phyloP scores from a whole-genome alignment of 257 asterid genomes.

The Fraxinus cuspidata region DNA sequence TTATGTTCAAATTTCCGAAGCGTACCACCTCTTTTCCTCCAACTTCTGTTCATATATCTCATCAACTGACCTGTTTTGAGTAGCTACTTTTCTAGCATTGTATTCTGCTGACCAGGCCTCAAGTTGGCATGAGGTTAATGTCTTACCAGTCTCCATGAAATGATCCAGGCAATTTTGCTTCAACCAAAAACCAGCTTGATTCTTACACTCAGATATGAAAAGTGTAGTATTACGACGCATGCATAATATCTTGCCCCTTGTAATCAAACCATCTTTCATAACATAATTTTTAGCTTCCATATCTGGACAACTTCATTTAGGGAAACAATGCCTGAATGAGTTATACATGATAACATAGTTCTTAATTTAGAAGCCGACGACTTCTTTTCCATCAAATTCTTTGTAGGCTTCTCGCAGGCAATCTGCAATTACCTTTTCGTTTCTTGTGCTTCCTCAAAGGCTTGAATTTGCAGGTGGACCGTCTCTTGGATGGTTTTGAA shows the following conservation, averaged over 20 bases:
- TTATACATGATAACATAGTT: slow-evolving; percentile 56
- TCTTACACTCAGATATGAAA: slow-evolving; percentile 49
- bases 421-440: slow-evolving; percentile 39
- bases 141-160: slow-evolving; percentile 53
- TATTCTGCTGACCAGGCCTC: slow-evolving; percentile 73
- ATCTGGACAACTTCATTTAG: slow-evolving; percentile 45
- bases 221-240: slow-evolving; percentile 41
- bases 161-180: slow-evolving; percentile 43
- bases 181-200: slow-evolving; percentile 41
- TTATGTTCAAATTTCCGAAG: slow-evolving; percentile 29
- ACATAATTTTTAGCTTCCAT: slow-evolving; percentile 35
- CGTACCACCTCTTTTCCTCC: slow-evolving; percentile 4
- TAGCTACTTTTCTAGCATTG: slow-evolving; percentile 37
- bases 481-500: slow-evolving; percentile 24
- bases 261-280: slow-evolving; percentile 45
- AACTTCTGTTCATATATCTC: background rate
- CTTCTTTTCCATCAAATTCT: slow-evolving; percentile 34
- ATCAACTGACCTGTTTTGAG: slow-evolving; percentile 32
- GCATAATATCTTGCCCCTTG: slow-evolving; percentile 46
- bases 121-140: slow-evolving; percentile 57
- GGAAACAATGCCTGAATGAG: slow-evolving; percentile 45
- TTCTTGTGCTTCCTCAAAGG: slow-evolving; percentile 31
- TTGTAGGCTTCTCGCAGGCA: slow-evolving; percentile 13
- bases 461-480: slow-evolving; percentile 27
- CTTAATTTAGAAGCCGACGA: slow-evolving; percentile 40